Evolutionary conservation across 768 basidiomycete species (phyloP).

Genomic region (Lepiota brunneoincarnata): DNA sequence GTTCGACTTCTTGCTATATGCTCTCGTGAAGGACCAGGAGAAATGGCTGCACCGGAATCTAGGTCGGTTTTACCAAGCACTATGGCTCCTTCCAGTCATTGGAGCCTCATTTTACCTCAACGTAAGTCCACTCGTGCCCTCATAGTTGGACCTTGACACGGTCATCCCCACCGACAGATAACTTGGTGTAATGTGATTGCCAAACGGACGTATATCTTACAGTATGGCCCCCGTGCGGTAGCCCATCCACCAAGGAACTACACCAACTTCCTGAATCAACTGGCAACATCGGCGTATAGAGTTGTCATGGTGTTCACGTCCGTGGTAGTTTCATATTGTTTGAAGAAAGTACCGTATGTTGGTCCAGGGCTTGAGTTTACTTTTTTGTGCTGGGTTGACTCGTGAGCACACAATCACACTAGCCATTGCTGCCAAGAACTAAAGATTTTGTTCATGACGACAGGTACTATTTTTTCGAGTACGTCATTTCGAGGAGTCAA

Average conservation of each 20-base stretch:
- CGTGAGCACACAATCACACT: constrained; percentile 50
- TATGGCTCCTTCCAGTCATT: constrained; percentile 81
- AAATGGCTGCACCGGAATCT: constrained; percentile 72
- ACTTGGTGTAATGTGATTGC: constrained; percentile 79
- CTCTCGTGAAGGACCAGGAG: constrained; percentile 59
- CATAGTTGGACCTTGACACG: not conserved
- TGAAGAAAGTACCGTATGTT: constrained; percentile 61
- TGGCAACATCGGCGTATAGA: constrained; percentile 81
- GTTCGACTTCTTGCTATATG: constrained; percentile 72
- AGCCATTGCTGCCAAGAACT: not conserved
- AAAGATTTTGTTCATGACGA: not conserved
- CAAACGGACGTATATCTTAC: constrained; percentile 68
- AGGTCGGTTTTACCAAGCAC: constrained; percentile 69
- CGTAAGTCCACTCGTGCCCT: constrained; percentile 40
- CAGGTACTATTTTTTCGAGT: constrained; percentile 94
- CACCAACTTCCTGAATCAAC: constrained; percentile 65
- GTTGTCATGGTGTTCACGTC: constrained; percentile 81
- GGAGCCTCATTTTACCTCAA: constrained; percentile 79
- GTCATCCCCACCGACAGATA: constrained; percentile 40
- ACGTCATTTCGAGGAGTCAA: too few relatives aligned
- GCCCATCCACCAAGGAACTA: constrained; percentile 57
- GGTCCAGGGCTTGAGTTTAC: constrained; percentile 62
- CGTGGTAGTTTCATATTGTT: constrained; percentile 60
- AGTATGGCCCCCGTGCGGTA: constrained; percentile 60
- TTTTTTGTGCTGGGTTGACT: constrained; percentile 84